Conservation (phyloP, 208 protist species). For the Naegleria lovaniensis region DNA sequence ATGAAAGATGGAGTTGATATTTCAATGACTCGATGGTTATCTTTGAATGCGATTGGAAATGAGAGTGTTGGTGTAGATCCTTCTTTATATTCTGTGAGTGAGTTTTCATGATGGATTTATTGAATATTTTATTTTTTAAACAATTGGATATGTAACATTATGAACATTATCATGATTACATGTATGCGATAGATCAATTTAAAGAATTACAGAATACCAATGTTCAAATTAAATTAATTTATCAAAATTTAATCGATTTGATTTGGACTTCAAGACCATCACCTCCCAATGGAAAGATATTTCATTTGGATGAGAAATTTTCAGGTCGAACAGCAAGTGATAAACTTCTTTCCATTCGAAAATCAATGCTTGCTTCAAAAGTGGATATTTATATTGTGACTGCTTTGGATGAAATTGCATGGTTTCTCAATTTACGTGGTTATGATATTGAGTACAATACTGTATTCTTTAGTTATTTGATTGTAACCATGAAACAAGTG, state of each 20-base stretch:
- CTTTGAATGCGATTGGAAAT: neutral
- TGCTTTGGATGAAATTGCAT: constrained; percentile 79
- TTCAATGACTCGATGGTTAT: constrained; percentile 23
- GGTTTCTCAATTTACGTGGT: constrained; percentile 79
- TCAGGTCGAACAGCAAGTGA: constrained; percentile 56
- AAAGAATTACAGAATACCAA: neutral
- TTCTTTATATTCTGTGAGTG: constrained; percentile 54
- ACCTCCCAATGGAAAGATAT: constrained; percentile 42
- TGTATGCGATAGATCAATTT: neutral
- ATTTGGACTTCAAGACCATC: constrained; percentile 23
- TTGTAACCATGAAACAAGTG: constrained; percentile 50
- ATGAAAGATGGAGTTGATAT: constrained; percentile 57
- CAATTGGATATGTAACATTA: no score
- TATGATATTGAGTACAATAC: constrained; percentile 73
- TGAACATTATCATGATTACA: no score
- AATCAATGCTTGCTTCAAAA: constrained; percentile 50
- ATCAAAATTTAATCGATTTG: constrained; percentile 25
- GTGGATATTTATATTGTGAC: constrained; percentile 67
- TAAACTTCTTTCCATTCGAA: constrained; percentile 53
- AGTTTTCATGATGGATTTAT: constrained; percentile 41
- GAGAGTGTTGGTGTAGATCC: constrained; percentile 47
- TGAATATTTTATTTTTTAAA: no score
- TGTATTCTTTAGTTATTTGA: constrained; percentile 74
- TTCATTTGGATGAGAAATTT: constrained; percentile 59
- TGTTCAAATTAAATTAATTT: neutral